These are phyloP conservation scores for Lachancea cidri DNA, from an alignment of 805 yeast species.

Conservation along the genomic window DNA sequence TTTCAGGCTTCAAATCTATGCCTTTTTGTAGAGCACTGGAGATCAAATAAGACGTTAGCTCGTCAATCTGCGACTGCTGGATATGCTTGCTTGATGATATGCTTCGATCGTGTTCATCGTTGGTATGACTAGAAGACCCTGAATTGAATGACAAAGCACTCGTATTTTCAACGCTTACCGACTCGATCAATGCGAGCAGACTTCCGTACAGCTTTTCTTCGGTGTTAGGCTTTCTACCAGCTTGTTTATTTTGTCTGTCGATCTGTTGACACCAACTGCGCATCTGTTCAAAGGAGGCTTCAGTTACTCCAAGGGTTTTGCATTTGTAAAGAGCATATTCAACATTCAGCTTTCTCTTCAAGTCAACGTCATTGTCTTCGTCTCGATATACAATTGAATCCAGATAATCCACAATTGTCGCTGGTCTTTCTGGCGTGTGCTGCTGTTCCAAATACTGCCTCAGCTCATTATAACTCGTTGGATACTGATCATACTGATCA, in stretches of 20 bases:
- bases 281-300: neutral
- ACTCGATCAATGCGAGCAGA: slow-evolving; percentile 50
- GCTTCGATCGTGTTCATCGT: slow-evolving; percentile 3
- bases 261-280: neutral
- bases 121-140: neutral
- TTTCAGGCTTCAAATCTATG: slow-evolving; percentile 21
- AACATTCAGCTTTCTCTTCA: slow-evolving; percentile 25
- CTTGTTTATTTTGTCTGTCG: neutral
- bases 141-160: neutral
- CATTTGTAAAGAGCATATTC: slow-evolving; percentile 28
- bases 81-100: slow-evolving; percentile 2
- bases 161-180: neutral
- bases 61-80: slow-evolving; percentile 15
- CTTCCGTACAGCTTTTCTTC: slow-evolving; percentile 45
- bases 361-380: slow-evolving; percentile 17
- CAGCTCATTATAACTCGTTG: slow-evolving; percentile 24
- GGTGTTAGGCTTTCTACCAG: slow-evolving; percentile 36
- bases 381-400: slow-evolving; percentile 23
- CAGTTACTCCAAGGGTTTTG: neutral
- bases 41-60: slow-evolving; percentile 28
- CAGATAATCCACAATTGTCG: slow-evolving; percentile 22
- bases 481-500: slow-evolving; percentile 25
- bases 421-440: slow-evolving; percentile 3
- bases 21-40: slow-evolving; percentile 28
- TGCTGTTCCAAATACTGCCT: slow-evolving; percentile 18